Evolutionary conservation across 2,329 filamentous ascomycete species (phyloP).

Genomic region (Pseudogymnoascus sp.): DNA sequence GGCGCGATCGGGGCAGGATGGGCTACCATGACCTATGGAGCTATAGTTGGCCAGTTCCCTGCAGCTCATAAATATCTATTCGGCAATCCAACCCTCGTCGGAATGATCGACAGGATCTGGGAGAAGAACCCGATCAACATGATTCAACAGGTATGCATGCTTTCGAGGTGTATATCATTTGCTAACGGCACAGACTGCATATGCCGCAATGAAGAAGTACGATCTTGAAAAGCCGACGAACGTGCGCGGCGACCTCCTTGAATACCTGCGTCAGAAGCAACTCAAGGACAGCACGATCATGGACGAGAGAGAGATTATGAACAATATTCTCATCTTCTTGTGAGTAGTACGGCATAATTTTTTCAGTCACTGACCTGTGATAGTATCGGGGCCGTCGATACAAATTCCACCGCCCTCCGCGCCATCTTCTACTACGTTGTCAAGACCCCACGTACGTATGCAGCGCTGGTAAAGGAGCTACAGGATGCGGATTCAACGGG

Average conservation of each 20-base stretch:
- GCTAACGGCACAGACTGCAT: neutral
- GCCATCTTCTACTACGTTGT: constrained; percentile 16
- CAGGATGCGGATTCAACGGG: constrained; percentile 7
- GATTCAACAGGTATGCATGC: neutral
- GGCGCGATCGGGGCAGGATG: constrained; percentile 11
- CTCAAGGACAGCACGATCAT: neutral
- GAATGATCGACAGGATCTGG: neutral
- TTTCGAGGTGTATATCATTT: neutral
- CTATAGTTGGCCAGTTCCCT: constrained; percentile 5
- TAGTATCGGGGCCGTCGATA: constrained; percentile 15
- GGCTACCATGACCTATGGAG: constrained; percentile 1
- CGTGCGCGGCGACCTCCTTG: neutral
- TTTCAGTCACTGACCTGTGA: neutral
- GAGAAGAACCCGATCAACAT: neutral
- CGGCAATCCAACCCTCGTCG: constrained; percentile 1
- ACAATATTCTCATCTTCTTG: neutral
- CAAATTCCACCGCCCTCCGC: constrained; percentile 14
- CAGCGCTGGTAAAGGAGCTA: constrained; percentile 13
- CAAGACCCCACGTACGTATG: constrained; percentile 9
- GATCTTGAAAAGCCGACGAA: neutral
- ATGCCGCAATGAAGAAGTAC: neutral
- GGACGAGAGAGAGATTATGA: neutral
- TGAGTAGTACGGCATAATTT: neutral
- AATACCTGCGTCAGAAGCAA: neutral
- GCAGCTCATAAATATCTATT: constrained; percentile 9